Evolutionary conservation across 2,329 filamentous ascomycete species (phyloP).

Genomic region (Monosporascus sp.): DNA sequence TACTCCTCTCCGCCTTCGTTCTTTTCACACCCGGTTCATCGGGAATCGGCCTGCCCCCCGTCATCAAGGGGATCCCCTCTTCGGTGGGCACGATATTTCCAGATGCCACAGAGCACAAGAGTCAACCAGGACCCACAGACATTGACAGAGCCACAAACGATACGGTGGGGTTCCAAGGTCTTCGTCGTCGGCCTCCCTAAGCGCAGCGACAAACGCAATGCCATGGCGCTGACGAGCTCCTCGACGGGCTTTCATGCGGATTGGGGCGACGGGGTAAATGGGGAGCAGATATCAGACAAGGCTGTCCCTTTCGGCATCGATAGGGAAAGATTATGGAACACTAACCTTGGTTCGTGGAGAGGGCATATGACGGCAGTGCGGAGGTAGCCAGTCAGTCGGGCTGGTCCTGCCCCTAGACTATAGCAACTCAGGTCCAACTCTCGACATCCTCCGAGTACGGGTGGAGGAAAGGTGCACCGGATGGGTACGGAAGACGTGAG

Average conservation of each 20-base stretch:
- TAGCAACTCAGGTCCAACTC: too few species aligned
- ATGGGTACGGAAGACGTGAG: background rate
- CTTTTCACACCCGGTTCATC: slow-evolving; percentile 5
- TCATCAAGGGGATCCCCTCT: background rate
- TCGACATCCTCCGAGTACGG: too few species aligned
- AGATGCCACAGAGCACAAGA: slow-evolving; percentile 12
- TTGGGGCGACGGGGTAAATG: slow-evolving; percentile 37
- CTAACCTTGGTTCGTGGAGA: slow-evolving; percentile 35
- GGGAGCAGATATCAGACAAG: slow-evolving; percentile 34
- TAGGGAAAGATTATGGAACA: slow-evolving; percentile 19
- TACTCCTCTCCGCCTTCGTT: slow-evolving; percentile 4
- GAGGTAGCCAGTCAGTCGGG: slow-evolving; percentile 16
- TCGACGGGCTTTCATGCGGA: slow-evolving; percentile 37
- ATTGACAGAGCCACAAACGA: slow-evolving; percentile 18
- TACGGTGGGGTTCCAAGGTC: slow-evolving; percentile 24
- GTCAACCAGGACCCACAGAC: slow-evolving; percentile 10
- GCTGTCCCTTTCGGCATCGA: slow-evolving; percentile 31
- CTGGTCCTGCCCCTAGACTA: slow-evolving; percentile 13
- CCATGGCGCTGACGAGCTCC: slow-evolving; percentile 35
- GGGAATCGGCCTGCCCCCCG: background rate
- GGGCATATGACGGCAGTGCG: slow-evolving; percentile 33
- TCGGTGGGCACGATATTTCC: background rate
- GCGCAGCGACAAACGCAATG: slow-evolving; percentile 44
- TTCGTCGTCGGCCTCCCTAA: slow-evolving; percentile 40
- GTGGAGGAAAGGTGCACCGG: background rate